Base-by-base conservation (phyloP, 768 basidiomycete species). In the Crassisporium funariophilum region DNA sequence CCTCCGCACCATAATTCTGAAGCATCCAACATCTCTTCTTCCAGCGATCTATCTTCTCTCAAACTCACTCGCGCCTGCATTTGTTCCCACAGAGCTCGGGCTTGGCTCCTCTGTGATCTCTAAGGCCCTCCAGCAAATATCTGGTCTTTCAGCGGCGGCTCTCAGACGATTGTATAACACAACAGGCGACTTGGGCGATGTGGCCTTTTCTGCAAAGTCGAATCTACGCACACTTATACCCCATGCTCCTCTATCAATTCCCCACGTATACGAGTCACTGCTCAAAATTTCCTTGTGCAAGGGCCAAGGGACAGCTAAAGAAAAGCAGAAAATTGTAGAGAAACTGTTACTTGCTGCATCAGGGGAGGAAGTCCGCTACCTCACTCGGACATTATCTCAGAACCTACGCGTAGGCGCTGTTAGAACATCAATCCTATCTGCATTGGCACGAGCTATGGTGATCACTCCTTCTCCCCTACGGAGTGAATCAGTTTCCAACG, bases 381-480 rank as follows among this genome's bases (percentile, higher is more conserved):
- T 95, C 33, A 84, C 86, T 22, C 78, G 89, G 29, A 89, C 80
- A 2, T 72, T 94, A 20, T 81, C 76, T 21, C 79, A 81, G 59
- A 86, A 91, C 63, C 72, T 92, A 35, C 82, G 91, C 36, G 93
- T 95, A 12, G 94, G 94, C 1, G 94, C 93, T 2, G 91, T 94
- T 21, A 76, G 90, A 54, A 81, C 88, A 19, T 86, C 92, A 5
- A 79, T 95, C 24, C 74, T 94, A 39, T 83, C 82, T 17, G 87
- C 90, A 9, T 72, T 95, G 17, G 87, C 92, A 22, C 75, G 91
- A 38, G 87, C 91, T 1, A 76, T 88, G 54, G 86, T 84, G 15
- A 68, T 95, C 49, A 79, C 76, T 35, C 73, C 74, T 11, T 71
- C 76, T 9, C 21, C 57, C 31, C 61, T 60, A 27, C 31, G 67